Evolutionary conservation across 1,139 yeast species (phyloP), one percentile per base, ranked within the genome.

Genomic region (Saccharomycopsis hybrid): DNA sequence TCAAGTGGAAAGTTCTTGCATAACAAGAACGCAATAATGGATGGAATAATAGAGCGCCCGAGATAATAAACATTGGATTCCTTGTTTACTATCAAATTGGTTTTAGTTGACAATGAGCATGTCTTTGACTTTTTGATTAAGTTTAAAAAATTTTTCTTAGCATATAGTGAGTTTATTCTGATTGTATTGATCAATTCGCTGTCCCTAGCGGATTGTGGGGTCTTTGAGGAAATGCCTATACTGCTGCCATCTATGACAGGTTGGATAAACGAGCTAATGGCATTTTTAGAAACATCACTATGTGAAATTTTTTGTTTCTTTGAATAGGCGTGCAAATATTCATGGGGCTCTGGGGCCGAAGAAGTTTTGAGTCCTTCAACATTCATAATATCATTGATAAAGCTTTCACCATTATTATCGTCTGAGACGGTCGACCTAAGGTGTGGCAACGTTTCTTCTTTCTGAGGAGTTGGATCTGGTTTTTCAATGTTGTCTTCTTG

Each of bases 71-170:
- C 60, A 54, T 79, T 76, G 5, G 59, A 57, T 38, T 60, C 60
- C 35, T 59, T 59, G 27, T 35, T 38, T 18, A 61, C 51, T 2
- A 55, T 47, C 60, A 54, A 46, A 66, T 57, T 67, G 62, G 50
- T 68, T 62, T 4, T 66, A 59, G 2, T 71, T 41, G 80, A 72
- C 53, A 77, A 79, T 31, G 74, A 70, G 57, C 89, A 83, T n/a
- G 85, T 74, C 55, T 76, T 78, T 5, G 89, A 82, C 49, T 78
- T 71, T 58, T 82, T 85, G 49, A 85, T 74, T 49, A 70, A 73
- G 37, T 65, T 62, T 41, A 76, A 59, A 4, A 75, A 51, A 49
- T 66, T 68, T 48, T 63, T 35, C 59, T 57, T 44, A 62, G 55
- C 48, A 62, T 63, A 41, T 56, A 59, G 27, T 66, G 66, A 33